Evolutionary conservation across 2,329 filamentous ascomycete species (phyloP).

Genomic region (Neurospora sp.): DNA sequence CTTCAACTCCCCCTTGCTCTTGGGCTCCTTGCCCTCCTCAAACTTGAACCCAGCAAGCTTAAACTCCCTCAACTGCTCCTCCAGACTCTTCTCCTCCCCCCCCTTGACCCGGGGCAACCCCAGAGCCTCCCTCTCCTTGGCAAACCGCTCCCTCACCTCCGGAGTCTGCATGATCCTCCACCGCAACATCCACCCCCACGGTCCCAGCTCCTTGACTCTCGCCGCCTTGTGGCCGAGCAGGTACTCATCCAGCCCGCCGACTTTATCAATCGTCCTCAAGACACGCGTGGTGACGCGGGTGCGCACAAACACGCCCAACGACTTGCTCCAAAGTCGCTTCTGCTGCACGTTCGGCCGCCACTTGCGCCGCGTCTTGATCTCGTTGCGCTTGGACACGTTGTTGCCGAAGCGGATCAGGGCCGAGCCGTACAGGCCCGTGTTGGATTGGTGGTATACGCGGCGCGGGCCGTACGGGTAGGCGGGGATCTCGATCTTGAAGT

Average conservation of each 20-base stretch:
- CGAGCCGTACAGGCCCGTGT: conserved; percentile 61
- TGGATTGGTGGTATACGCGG: conserved; percentile 68
- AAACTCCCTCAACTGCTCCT: not conserved
- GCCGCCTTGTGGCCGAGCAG: conserved; percentile 68
- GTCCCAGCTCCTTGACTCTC: conserved; percentile 76
- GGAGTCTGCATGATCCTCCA: conserved; percentile 80
- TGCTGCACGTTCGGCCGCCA: conserved; percentile 69
- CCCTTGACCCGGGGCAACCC: conserved; percentile 46
- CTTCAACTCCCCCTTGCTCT: not conserved
- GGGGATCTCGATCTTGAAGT: conserved; percentile 30
- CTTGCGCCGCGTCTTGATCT: conserved; percentile 58
- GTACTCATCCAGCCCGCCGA: conserved; percentile 86
- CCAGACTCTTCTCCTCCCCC: conserved; percentile 15
- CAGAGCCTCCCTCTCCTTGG: conserved; percentile 51
- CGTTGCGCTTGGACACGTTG: conserved; percentile 57
- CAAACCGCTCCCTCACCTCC: conserved; percentile 55
- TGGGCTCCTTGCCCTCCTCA: not conserved
- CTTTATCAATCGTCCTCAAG: conserved; percentile 55
- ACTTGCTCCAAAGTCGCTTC: conserved; percentile 56
- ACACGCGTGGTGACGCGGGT: conserved; percentile 61
- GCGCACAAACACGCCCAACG: conserved; percentile 53
- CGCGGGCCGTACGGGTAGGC: conserved; percentile 65
- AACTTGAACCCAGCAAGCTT: not conserved
- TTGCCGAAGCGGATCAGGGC: conserved; percentile 70
- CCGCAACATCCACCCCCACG: conserved; percentile 80